These are phyloP conservation scores for Neurospora tetrasperma DNA, from an alignment of 495 filamentous ascomycete genomes.

Conservation along the genomic window DNA sequence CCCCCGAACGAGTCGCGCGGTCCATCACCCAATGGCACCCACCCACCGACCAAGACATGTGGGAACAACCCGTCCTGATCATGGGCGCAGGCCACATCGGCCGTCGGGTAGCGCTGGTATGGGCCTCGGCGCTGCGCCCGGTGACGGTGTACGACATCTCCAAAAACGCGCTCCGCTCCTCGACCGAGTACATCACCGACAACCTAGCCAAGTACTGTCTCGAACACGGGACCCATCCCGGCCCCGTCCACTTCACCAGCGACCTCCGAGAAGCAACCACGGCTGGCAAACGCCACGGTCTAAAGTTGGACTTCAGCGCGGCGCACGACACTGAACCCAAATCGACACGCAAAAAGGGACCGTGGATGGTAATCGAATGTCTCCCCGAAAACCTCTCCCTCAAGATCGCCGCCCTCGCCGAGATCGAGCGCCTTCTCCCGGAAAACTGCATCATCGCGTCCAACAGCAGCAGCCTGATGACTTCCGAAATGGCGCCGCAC, in stretches of 20 bases:
- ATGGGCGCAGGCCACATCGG: slow-evolving; percentile 30
- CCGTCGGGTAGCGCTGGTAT: slow-evolving; percentile 25
- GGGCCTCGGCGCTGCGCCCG: slow-evolving; percentile 25
- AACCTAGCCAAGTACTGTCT: slow-evolving; percentile 24
- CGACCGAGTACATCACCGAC: slow-evolving; percentile 27
- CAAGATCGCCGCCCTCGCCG: slow-evolving; percentile 40
- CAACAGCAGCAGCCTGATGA: slow-evolving; percentile 41
- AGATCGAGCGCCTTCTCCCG: slow-evolving; percentile 33
- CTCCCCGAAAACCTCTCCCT: slow-evolving; percentile 44
- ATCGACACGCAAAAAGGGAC: slow-evolving; percentile 11
- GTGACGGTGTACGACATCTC: slow-evolving; percentile 31
- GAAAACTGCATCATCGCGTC: slow-evolving; percentile 41
- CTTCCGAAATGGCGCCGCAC: slow-evolving; percentile 35
- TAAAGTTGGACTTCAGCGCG: slow-evolving; percentile 4
- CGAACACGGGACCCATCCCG: slow-evolving; percentile 17
- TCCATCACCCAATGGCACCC: slow-evolving; percentile 13
- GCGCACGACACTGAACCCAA: slow-evolving; percentile 17
- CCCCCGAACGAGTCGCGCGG: neutral
- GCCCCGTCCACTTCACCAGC: slow-evolving; percentile 22
- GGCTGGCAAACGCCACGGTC: slow-evolving; percentile 9
- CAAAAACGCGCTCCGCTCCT: slow-evolving; percentile 15
- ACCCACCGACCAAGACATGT: slow-evolving; percentile 19
- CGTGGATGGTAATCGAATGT: slow-evolving; percentile 47
- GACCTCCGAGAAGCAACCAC: slow-evolving; percentile 20
- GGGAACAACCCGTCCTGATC: slow-evolving; percentile 26